Conservation (phyloP, 441 rosid species). For the Macaranga tanarius region DNA sequence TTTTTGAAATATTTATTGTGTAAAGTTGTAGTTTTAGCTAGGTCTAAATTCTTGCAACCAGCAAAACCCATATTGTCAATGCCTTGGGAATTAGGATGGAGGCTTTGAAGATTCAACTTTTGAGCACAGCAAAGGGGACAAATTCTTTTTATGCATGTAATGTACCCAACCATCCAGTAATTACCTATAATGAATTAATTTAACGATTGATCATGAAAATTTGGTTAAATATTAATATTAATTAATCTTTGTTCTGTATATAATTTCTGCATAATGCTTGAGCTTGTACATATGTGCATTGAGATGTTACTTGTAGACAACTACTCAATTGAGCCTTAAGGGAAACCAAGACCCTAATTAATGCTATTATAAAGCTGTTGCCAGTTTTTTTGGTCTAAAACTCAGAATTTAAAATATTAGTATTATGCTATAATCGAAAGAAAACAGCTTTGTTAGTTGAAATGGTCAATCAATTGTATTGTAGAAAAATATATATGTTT, state of each 20-base stretch:
- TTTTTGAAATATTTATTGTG: background rate
- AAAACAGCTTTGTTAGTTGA: background rate
- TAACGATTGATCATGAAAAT: no score
- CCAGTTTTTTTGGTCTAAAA: background rate
- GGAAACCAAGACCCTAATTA: background rate
- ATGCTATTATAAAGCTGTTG: background rate
- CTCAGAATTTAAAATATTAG: background rate
- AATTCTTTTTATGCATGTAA: background rate
- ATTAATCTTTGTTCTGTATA: no score
- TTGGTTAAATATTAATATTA: no score
- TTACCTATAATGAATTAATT: no score
- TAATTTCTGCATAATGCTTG: no score
- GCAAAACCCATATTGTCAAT: constrained; percentile 14
- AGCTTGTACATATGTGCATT: background rate
- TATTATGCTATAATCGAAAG: background rate
- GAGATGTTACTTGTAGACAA: background rate
- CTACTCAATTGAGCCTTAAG: constrained; percentile 1
- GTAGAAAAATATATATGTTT: background rate
- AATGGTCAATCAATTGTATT: background rate
- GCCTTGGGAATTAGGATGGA: constrained; percentile 11
- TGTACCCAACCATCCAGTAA: no score
- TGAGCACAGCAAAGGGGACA: background rate
- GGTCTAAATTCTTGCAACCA: constrained; percentile 6
- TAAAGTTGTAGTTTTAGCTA: background rate
- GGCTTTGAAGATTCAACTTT: constrained; percentile 2